phyloP scores from a whole-genome alignment of 495 filamentous ascomycete genomes.

The Barbatosphaeria neglecta region DNA sequence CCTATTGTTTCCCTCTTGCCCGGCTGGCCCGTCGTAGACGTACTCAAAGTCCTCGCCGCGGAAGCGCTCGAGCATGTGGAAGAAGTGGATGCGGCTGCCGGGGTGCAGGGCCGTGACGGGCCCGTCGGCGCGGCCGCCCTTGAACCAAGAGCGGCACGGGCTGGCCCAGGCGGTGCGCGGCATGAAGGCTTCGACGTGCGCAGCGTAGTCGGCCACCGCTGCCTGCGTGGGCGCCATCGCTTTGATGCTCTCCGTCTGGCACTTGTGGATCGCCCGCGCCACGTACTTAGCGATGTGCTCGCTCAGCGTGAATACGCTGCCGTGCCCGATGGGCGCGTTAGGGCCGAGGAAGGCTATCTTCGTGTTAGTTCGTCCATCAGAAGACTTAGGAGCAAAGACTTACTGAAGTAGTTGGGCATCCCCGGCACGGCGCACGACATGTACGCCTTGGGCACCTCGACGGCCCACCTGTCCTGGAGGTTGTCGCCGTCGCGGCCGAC shows the following conservation, averaged over 20 bases:
- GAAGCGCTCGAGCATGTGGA: constrained; percentile 36
- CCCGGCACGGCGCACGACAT: constrained; percentile 33
- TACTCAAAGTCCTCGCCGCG: constrained; percentile 41
- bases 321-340: constrained; percentile 38
- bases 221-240: constrained; percentile 23
- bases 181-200: constrained; percentile 35
- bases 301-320: constrained; percentile 33
- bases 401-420: constrained; percentile 39
- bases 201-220: constrained; percentile 33
- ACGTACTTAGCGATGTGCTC: constrained; percentile 40
- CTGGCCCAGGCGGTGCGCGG: constrained; percentile 34
- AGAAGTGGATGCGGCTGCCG: constrained; percentile 39
- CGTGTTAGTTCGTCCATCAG: constrained; percentile 7
- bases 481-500: constrained; percentile 37
- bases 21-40: constrained; percentile 18
- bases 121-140: constrained; percentile 27
- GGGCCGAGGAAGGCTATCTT: constrained; percentile 33
- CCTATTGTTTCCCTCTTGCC: constrained; percentile 19
- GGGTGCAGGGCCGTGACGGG: constrained; percentile 38
- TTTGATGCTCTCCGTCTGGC: constrained; percentile 31
- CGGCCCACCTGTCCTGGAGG: constrained; percentile 28
- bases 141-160: constrained; percentile 38
- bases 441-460: constrained; percentile 27
- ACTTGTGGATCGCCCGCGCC: constrained; percentile 27
- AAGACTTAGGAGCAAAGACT: constrained; percentile 4